These are phyloP conservation scores for Ogataea methylovora DNA, from an alignment of 805 yeast genomes.

Conservation along the genomic window DNA sequence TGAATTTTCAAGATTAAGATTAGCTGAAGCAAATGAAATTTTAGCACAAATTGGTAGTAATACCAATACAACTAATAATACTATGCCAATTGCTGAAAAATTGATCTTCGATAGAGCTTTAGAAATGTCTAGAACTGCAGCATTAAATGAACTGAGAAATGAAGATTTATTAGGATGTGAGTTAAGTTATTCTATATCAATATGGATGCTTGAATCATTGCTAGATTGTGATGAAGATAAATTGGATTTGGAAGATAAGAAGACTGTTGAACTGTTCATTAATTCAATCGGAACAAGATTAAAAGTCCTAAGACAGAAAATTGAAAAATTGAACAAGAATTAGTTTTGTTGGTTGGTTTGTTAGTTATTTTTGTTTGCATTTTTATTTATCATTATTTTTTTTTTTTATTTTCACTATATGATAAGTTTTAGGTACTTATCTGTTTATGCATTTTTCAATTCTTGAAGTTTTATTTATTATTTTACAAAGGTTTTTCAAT, in stretches of 20 bases:
- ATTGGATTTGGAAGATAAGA: constrained; percentile 66
- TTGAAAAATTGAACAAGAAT: no score
- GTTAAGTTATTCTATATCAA: constrained; percentile 79
- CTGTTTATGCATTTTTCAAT: no score
- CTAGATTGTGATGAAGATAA: constrained; percentile 33
- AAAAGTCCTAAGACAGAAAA: constrained; percentile 58
- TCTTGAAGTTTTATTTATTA: no score
- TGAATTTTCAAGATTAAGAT: constrained; percentile 58
- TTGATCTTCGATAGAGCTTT: constrained; percentile 87
- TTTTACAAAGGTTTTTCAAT: no score
- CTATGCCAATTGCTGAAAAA: constrained; percentile 57
- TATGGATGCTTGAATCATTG: constrained; percentile 93
- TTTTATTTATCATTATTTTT: no score
- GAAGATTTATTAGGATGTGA: constrained; percentile 75
- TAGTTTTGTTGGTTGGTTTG: no score
- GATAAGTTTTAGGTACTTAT: no score
- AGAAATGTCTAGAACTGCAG: constrained; percentile 88
- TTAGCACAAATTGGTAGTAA: constrained; percentile 5
- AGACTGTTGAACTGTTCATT: constrained; percentile 73
- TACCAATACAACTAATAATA: constrained; percentile 1
- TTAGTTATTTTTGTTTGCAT: no score
- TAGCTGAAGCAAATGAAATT: constrained; percentile 41
- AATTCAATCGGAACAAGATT: constrained; percentile 77
- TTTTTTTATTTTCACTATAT: no score
- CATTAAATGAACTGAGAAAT: constrained; percentile 75